phyloP scores from a whole-genome alignment of 495 filamentous ascomycete species.

The Cercophora newfieldiana region DNA sequence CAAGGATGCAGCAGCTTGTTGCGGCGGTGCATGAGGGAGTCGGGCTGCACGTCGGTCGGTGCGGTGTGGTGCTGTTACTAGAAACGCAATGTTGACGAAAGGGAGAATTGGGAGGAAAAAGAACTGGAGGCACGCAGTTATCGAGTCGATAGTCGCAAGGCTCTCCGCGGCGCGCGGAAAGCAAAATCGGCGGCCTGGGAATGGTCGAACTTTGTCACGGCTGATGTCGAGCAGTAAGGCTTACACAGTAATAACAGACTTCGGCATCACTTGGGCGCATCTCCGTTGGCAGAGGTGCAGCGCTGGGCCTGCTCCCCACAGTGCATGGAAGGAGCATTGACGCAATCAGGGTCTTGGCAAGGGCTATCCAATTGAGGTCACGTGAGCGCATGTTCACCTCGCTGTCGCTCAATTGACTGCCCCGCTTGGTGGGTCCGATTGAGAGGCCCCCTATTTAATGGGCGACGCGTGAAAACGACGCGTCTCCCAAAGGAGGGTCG shows the following conservation, averaged over 20 bases:
- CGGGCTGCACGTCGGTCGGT: no score
- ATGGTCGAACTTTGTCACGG: constrained; percentile 3
- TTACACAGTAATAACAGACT: neutral
- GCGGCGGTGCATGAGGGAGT: constrained; percentile 2
- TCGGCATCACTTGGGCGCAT: neutral
- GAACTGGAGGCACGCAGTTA: neutral
- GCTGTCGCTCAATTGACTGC: neutral
- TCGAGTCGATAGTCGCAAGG: neutral
- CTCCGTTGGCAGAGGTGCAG: neutral
- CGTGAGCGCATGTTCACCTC: neutral
- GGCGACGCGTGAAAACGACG: constrained; percentile 19
- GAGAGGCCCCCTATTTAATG: constrained; percentile 12
- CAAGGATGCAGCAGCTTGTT: neutral
- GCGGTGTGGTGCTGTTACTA: no score
- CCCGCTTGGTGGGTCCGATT: neutral
- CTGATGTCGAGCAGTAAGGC: neutral
- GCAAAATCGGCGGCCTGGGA: neutral
- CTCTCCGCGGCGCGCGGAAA: neutral
- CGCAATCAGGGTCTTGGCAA: constrained; percentile 10
- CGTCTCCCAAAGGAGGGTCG: constrained; percentile 2
- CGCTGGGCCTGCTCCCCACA: neutral
- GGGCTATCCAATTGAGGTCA: neutral
- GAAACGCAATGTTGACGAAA: neutral
- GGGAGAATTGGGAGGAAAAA: neutral
- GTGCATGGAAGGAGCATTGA: neutral